Evolutionary conservation across 1,284 basidiomycete species (phyloP), one percentile per base, ranked within the genome.

Genomic region (Psilocybe mexicana): DNA sequence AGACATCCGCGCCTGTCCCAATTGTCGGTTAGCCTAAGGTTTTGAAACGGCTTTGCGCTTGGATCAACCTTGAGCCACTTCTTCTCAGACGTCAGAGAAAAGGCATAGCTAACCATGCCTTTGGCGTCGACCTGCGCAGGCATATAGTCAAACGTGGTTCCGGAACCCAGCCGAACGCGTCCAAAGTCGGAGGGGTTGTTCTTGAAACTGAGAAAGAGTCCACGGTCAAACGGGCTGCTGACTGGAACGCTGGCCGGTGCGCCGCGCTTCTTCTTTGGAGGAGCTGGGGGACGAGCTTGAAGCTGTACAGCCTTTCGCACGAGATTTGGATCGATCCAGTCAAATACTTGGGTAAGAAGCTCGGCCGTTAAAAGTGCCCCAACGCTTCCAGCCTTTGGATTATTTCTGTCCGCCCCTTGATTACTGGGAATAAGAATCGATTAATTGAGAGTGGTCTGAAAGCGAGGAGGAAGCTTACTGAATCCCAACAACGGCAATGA

Each of bases 111-210:
- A n/a, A 18, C 43, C 23, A 35, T 24, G 12, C 40, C 28, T 18
- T 45, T 45, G 18, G 42, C n/a, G 14, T 38, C 30, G n/a, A 55
- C 54, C 30, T 55, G 45, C 6, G 33, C 54, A 23, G 40, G 54
- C 54, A 55, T 55, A 23, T 35, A 48, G 54, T 55, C 54, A 33
- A 55, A 55, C 38, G 24, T 23, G 46, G 54, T 35, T 24, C 54
- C 54, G 26, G 46, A 55, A 38, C 40, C 6, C 24, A 55, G 26
- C 30, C 54, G 44, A 38, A 55, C 54, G n/a, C 54, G 54, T n/a
- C 33, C 54, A 33, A 55, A 55, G 14, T 35, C 54, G 28, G 47
- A 7, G 40, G 24, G 18, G 18, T 18, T 42, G 25, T 14, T 26
- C 18, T 26, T 38, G 54, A 55, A 55, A 26, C 54, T 55, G 10